Evolutionary conservation across 2,329 filamentous ascomycete genomes (phyloP).

Genomic region (Colletotrichum spinosum): DNA sequence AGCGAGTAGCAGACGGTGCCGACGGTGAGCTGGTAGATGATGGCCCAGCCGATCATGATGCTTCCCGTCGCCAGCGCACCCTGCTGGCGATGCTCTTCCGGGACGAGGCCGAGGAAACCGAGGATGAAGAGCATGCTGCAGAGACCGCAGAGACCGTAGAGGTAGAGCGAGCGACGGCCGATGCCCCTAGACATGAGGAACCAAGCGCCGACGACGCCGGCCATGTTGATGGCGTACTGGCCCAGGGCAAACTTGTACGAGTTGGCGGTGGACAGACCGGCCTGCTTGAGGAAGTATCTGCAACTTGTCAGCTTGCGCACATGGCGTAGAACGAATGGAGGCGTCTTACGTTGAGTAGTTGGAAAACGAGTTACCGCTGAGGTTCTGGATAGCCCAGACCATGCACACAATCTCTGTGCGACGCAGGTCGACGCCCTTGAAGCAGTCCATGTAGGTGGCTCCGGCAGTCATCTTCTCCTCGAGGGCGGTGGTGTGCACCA

Average conservation of each 20-base stretch:
- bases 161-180: slow-evolving; percentile 80
- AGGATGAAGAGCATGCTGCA: slow-evolving; percentile 84
- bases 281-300: slow-evolving; percentile 70
- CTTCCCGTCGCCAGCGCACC: slow-evolving; percentile 82
- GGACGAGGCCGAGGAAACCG: slow-evolving; percentile 84
- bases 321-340: background rate
- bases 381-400: slow-evolving; percentile 73
- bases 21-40: slow-evolving; percentile 87
- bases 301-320: background rate
- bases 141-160: slow-evolving; percentile 79
- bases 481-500: slow-evolving; percentile 87
- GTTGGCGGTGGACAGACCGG: slow-evolving; percentile 62
- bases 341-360: slow-evolving; percentile 68
- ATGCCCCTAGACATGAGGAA: slow-evolving; percentile 80
- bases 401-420: slow-evolving; percentile 79
- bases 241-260: slow-evolving; percentile 73
- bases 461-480: slow-evolving; percentile 81
- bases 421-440: slow-evolving; percentile 81
- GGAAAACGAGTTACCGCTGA: slow-evolving; percentile 73
- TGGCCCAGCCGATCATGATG: slow-evolving; percentile 86
- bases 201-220: slow-evolving; percentile 85
- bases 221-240: slow-evolving; percentile 79
- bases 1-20: slow-evolving; percentile 92
- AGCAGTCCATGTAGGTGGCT: slow-evolving; percentile 84
- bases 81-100: slow-evolving; percentile 65